Evolutionary conservation across 2,329 filamentous ascomycete genomes (phyloP).

Genomic region (Pyrenophora graminea): DNA sequence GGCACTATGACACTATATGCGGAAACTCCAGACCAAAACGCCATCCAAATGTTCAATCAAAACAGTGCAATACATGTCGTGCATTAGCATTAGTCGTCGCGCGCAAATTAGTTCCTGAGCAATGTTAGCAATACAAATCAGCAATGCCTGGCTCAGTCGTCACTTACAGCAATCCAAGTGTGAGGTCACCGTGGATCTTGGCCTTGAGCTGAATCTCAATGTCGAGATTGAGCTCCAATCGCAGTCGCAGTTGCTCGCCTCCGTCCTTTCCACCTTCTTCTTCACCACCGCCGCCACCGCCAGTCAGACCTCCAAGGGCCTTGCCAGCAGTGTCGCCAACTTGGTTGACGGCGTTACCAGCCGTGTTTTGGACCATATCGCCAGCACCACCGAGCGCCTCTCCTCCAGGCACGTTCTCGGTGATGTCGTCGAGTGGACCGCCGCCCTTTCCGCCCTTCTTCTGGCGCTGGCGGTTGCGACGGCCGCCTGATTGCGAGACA

Average conservation of each 20-base stretch:
- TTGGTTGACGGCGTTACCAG: conserved; percentile 55
- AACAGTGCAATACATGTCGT: conserved; percentile 17
- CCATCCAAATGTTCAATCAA: conserved; percentile 23
- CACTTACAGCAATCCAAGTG: conserved; percentile 59
- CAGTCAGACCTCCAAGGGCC: conserved; percentile 54
- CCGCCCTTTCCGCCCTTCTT: conserved; percentile 54
- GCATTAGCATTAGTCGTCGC: conserved; percentile 19
- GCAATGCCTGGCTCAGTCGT: neutral
- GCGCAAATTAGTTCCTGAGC: conserved; percentile 35
- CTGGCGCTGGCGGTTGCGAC: conserved; percentile 59
- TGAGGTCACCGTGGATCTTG: conserved; percentile 67
- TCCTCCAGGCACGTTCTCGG: conserved; percentile 58
- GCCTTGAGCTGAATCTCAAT: conserved; percentile 67
- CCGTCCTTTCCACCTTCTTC: conserved; percentile 37
- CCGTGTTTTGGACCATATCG: conserved; percentile 62
- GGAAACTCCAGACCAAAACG: conserved; percentile 27
- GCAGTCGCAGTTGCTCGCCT: conserved; percentile 59
- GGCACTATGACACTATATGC: conserved; percentile 32
- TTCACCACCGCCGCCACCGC: conserved; percentile 47
- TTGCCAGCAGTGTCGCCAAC: conserved; percentile 50
- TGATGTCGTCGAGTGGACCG: conserved; percentile 60
- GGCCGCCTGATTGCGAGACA: conserved; percentile 58
- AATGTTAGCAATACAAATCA: conserved; percentile 20
- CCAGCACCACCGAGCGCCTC: conserved; percentile 58
- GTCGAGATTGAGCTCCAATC: conserved; percentile 64